These are phyloP conservation scores for Neopestalotiopsis clavispora DNA, from an alignment of 2,329 filamentous ascomycete species.

Conservation along the genomic window DNA sequence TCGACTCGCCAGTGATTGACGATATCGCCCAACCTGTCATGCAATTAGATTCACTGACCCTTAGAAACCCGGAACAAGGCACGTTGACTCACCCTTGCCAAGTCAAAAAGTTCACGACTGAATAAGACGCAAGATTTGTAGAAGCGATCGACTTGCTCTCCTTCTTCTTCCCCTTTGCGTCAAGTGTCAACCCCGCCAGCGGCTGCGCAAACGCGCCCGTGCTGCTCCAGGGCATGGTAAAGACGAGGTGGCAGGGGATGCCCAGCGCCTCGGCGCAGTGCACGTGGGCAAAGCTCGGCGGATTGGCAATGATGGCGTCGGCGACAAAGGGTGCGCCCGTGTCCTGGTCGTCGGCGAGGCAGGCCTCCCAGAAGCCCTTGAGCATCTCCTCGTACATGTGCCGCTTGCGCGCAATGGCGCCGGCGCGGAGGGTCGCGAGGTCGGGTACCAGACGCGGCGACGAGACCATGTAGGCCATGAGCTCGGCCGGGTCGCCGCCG, in stretches of 20 bases:
- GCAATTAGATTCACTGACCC: too few species aligned
- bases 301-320: conserved; percentile 80
- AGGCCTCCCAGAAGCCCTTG: conserved; percentile 86
- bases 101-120: conserved; percentile 82
- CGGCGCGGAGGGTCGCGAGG: conserved; percentile 39
- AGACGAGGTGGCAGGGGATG: conserved; percentile 83
- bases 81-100: conserved; percentile 71
- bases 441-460: conserved; percentile 45
- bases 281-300: conserved; percentile 77
- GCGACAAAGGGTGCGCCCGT: conserved; percentile 74
- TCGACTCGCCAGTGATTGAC: conserved; percentile 79
- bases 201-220: conserved; percentile 84
- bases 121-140: conserved; percentile 79
- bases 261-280: conserved; percentile 78
- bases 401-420: conserved; percentile 40
- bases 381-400: conserved; percentile 75
- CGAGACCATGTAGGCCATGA: conserved; percentile 68
- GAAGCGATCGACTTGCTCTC: conserved; percentile 52
- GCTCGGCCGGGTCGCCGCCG: conserved; percentile 74
- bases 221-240: conserved; percentile 89
- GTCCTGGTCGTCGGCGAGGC: conserved; percentile 67
- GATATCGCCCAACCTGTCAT: conserved; percentile 69
- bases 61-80: too few species aligned
- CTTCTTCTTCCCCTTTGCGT: conserved; percentile 50
- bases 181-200: conserved; percentile 67